Evolutionary conservation across 2,329 filamentous ascomycete genomes (phyloP).

Genomic region (Metarhizium sp.): DNA sequence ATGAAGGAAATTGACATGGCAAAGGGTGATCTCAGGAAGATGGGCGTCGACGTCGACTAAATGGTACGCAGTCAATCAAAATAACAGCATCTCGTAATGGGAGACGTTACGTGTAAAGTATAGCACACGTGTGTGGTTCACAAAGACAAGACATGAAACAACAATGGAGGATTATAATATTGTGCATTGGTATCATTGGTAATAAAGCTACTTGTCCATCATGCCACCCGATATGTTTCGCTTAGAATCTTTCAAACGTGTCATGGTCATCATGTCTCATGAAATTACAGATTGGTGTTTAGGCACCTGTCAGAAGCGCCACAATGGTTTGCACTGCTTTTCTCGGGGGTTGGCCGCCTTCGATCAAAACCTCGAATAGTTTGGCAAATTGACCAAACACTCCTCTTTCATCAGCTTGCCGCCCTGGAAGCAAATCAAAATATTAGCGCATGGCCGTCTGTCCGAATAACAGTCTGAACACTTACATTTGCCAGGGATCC

Average conservation of each 20-base stretch:
- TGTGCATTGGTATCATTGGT: constrained; percentile 5
- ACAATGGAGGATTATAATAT: neutral
- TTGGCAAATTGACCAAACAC: constrained; percentile 47
- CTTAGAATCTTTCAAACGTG: neutral
- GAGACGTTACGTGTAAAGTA: neutral
- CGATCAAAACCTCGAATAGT: constrained; percentile 51
- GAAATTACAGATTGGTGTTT: constrained; percentile 7
- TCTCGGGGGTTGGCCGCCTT: constrained; percentile 43
- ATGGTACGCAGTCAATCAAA: neutral
- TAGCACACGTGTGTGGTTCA: neutral
- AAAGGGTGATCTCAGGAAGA: constrained; percentile 60
- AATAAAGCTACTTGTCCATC: constrained; percentile 2
- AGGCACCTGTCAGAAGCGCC: constrained; percentile 45
- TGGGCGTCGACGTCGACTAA: constrained; percentile 73
- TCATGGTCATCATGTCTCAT: constrained; percentile 9
- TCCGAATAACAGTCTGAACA: constrained; percentile 10
- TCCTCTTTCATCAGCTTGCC: constrained; percentile 45
- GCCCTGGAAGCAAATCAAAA: constrained; percentile 38
- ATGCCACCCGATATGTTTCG: neutral
- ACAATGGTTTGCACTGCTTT: constrained; percentile 50
- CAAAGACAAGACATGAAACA: neutral
- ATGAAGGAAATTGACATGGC: constrained; percentile 76
- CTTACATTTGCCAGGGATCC: constrained; percentile 56
- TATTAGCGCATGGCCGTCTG: constrained; percentile 9
- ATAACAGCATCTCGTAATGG: neutral